Conservation (phyloP, 768 basidiomycete species). For the Nidularia sp. region DNA sequence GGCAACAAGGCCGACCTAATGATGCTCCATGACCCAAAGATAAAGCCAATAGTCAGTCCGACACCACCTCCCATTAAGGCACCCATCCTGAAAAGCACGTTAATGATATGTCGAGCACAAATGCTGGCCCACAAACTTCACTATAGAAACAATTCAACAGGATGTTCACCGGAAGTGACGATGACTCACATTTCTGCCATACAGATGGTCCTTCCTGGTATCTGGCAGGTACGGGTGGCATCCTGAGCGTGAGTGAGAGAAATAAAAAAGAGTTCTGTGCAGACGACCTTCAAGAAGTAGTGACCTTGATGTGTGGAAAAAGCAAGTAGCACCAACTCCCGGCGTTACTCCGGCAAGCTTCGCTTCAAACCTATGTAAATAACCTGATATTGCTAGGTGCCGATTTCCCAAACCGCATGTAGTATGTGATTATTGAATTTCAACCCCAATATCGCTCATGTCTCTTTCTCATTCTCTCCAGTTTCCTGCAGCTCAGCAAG, state of each 20-base stretch:
- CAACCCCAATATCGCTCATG: not conserved
- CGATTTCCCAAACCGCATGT: not conserved
- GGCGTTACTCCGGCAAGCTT: too few relatives aligned
- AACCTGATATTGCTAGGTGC: too few relatives aligned
- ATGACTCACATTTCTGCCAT: conserved; percentile 69
- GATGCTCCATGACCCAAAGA: conserved; percentile 93
- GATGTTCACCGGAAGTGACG: not conserved
- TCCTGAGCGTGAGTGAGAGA: conserved; percentile 6
- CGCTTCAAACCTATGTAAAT: too few relatives aligned
- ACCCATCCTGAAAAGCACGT: conserved; percentile 65
- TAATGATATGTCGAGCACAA: conserved; percentile 6
- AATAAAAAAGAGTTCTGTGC: not conserved
- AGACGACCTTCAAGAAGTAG: not conserved
- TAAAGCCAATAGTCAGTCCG: conserved; percentile 94
- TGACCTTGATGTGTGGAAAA: too few relatives aligned
- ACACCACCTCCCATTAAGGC: conserved; percentile 91
- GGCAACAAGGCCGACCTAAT: conserved; percentile 54
- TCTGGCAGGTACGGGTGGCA: conserved; percentile 23
- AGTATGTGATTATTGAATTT: not conserved
- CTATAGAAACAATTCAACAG: conserved; percentile 22
- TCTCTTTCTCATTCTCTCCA: conserved; percentile 31
- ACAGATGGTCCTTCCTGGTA: conserved; percentile 55
- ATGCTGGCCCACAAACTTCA: conserved; percentile 43
- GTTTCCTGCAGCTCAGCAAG: conserved; percentile 78
- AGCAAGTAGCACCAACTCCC: too few relatives aligned